phyloP scores from a whole-genome alignment of 1,284 basidiomycete species.

The Filobasidium uniguttulatum region DNA sequence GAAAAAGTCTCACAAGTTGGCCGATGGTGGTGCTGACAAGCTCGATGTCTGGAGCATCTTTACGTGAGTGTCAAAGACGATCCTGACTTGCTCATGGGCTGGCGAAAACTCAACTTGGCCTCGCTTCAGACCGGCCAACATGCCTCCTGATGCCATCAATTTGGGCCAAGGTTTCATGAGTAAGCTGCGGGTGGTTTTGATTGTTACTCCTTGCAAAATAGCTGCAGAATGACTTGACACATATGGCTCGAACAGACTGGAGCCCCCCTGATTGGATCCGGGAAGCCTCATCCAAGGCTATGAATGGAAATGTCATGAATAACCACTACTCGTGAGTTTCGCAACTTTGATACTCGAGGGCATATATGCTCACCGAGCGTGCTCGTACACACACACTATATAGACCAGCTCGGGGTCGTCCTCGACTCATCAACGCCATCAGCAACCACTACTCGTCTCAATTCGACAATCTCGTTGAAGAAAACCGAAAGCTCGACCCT shows the following conservation, averaged over 20 bases:
- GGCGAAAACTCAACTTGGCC: neutral
- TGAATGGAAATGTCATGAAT: constrained; percentile 48
- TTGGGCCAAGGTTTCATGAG: constrained; percentile 94
- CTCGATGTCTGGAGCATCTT: constrained; percentile 87
- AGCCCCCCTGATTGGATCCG: constrained; percentile 70
- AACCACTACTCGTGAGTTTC: constrained; percentile 61
- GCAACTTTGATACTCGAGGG: constrained; percentile 15
- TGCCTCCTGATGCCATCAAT: constrained; percentile 76
- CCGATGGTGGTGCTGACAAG: constrained; percentile 34
- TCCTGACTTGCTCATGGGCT: neutral
- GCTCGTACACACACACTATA: neutral
- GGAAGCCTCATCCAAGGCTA: constrained; percentile 57
- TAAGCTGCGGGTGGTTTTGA: constrained; percentile 38
- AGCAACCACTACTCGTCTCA: constrained; percentile 57
- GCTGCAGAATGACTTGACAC: neutral
- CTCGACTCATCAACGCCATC: constrained; percentile 72
- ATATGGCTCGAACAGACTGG: constrained; percentile 25
- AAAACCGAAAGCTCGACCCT: constrained; percentile 56
- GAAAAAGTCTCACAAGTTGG: constrained; percentile 25
- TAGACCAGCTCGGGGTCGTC: constrained; percentile 68
- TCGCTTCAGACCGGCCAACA: constrained; percentile 54
- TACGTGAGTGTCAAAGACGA: constrained; percentile 49
- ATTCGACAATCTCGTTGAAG: constrained; percentile 43
- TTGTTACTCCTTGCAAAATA: neutral
- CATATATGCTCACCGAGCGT: constrained; percentile 7